Percentiles rank a stretch among this genome's conserved stretches.
Evolutionary conservation across 1,284 basidiomycete genomes (phyloP).

Genomic region (Ustilago nuda): DNA sequence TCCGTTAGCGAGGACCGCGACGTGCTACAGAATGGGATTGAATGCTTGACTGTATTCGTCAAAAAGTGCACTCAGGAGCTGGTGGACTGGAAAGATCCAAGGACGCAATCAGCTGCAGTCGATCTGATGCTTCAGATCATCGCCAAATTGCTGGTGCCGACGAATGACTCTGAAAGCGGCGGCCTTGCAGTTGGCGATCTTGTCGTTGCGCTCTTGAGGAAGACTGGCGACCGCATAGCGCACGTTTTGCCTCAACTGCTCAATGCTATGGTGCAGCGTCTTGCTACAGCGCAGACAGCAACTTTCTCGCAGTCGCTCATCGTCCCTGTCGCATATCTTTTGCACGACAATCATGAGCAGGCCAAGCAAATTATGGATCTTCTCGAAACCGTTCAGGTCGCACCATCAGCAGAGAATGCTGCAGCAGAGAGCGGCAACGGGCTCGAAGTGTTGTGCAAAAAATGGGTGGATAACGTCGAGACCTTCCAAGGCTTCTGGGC

Average conservation of each 20-base stretch:
- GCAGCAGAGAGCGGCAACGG: constrained; percentile 71
- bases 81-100: constrained; percentile 72
- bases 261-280: constrained; percentile 82
- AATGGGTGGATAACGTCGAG: constrained; percentile 93
- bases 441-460: constrained; percentile 83
- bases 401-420: constrained; percentile 4
- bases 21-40: constrained; percentile 78
- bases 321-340: constrained; percentile 90
- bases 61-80: constrained; percentile 87
- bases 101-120: constrained; percentile 17
- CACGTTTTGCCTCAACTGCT: constrained; percentile 87
- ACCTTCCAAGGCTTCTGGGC: constrained; percentile 92
- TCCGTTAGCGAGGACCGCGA: constrained; percentile 53
- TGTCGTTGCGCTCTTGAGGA: constrained; percentile 88
- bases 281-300: constrained; percentile 84
- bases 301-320: constrained; percentile 84
- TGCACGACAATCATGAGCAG: constrained; percentile 79
- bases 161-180: constrained; percentile 73
- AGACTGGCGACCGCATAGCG: constrained; percentile 78
- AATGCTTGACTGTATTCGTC: constrained; percentile 83
- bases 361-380: constrained; percentile 53
- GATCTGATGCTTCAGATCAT: constrained; percentile 60
- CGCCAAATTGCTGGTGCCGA: constrained; percentile 53
- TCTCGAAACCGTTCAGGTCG: constrained; percentile 71
- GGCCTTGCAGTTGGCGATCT: constrained; percentile 92